Evolutionary conservation across 2,329 filamentous ascomycete genomes (phyloP), one percentile per base, ranked within the genome.

Genomic region (Aspergillus sojae): DNA sequence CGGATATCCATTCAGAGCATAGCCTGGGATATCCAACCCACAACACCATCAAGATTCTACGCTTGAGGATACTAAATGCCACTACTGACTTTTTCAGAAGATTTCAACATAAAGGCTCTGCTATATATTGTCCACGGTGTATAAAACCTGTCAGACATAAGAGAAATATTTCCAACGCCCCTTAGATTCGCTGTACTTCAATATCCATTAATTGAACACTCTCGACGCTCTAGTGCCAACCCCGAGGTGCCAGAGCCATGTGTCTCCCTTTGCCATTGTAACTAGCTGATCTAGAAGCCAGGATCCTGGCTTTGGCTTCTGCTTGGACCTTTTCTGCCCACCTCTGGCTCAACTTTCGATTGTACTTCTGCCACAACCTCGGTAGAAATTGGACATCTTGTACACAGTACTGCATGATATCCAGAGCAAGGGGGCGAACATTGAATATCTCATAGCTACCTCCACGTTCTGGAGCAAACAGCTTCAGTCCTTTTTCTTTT

Each of bases 371-470:
- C 55, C 56, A 65, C 52, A 65, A 23, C 19, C 12, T 32, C 1
- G 57, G 57, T 16, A 65, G 11, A 1, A 54, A 48, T 30, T 48
- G 16, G 6, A 86, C 79, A 65, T 86, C 83, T 28, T 81, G 74
- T 3, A 75, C 72, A 65, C 83, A 86, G 70, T 86, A 87, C 0
- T 67, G 14, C 26, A 72, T 60, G 2, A 85, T 75, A 0, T 78
- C 78, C 3, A 66, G 12, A 0, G 65, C 48, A 7, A 86, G 62
- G 0, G 85, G 84, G 0, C 84, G 76, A 52, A 73, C 57, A 62
- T 82, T 79, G 68, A 86, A 86, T 0, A 84, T 79, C 16, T 79
- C 74, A 65, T 82, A 83, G 11, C 64, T 71, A 0, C 84, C 84
- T 1, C 84, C 83, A 7, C 71, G 65, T 0, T 78, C 71, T 3